These are phyloP conservation scores for Kalmanozyma brasiliensis DNA, from an alignment of 1,284 basidiomycete genomes.

Conservation along the genomic window DNA sequence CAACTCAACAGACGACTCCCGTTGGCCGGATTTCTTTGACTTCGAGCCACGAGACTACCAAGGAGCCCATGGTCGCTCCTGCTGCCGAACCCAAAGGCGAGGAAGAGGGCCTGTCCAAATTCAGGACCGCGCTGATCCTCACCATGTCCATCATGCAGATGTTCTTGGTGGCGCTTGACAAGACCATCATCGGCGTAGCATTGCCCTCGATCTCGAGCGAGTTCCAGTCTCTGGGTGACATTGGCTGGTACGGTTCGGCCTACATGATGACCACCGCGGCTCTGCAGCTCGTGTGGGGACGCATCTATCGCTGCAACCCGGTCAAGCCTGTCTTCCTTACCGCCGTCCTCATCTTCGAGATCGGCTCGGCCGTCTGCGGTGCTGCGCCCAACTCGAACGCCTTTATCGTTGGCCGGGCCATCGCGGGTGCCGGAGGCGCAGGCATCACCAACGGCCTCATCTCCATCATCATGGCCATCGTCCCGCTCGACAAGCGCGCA, in stretches of 20 bases:
- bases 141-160: conserved; percentile 14
- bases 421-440: conserved; percentile 71
- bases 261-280: conserved; percentile 69
- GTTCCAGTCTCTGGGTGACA: conserved; percentile 70
- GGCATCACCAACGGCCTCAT: conserved; percentile 71
- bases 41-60: neutral
- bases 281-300: conserved; percentile 40
- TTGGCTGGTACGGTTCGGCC: conserved; percentile 70
- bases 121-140: conserved; percentile 11
- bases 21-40: neutral
- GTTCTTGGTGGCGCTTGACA: conserved; percentile 29
- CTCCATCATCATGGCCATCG: conserved; percentile 69
- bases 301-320: conserved; percentile 66
- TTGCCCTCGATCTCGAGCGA: conserved; percentile 68
- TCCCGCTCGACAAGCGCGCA: conserved; percentile 68
- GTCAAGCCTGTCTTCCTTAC: conserved; percentile 70
- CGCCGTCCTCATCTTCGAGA: conserved; percentile 71
- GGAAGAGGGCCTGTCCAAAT: conserved; percentile 12
- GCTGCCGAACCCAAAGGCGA: neutral
- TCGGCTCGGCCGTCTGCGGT: conserved; percentile 72
- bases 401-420: conserved; percentile 72
- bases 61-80: neutral
- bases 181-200: conserved; percentile 31
- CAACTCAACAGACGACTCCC: no score
- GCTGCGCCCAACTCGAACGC: conserved; percentile 70